Evolutionary conservation across 495 filamentous ascomycete genomes (phyloP).

Genomic region (Penicillium coprophilum): DNA sequence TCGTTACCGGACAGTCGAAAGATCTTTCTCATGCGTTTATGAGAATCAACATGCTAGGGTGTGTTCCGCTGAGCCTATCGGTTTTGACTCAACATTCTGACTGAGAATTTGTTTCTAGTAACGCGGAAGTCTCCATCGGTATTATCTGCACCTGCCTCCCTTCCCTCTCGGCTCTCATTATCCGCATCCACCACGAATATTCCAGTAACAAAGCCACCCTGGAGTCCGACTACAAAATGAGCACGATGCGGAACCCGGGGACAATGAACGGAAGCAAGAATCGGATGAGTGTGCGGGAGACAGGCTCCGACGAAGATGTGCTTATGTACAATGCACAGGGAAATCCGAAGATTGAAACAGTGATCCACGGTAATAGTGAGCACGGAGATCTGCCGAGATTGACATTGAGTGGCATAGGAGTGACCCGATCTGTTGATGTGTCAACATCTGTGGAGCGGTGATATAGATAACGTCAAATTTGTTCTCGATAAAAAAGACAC

Average conservation of each 20-base stretch:
- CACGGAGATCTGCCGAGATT: neutral
- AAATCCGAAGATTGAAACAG: slow-evolving; percentile 27
- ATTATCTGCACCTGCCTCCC: slow-evolving; percentile 44
- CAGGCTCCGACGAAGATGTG: slow-evolving; percentile 26
- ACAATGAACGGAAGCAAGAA: slow-evolving; percentile 11
- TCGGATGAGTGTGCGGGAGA: slow-evolving; percentile 18
- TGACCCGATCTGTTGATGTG: slow-evolving; percentile 32
- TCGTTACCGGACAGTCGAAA: slow-evolving; percentile 23
- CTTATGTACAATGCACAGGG: slow-evolving; percentile 29
- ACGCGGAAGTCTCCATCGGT: slow-evolving; percentile 41
- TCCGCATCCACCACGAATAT: slow-evolving; percentile 22
- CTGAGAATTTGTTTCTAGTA: slow-evolving; percentile 17
- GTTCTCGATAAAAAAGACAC: neutral
- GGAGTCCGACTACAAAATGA: slow-evolving; percentile 21
- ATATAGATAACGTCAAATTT: neutral
- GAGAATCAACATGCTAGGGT: slow-evolving; percentile 40
- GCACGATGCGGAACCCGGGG: slow-evolving; percentile 19
- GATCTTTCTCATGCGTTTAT: slow-evolving; percentile 40
- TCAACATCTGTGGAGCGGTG: slow-evolving; percentile 20
- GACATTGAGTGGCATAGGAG: slow-evolving; percentile 16
- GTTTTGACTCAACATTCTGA: neutral
- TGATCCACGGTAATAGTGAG: slow-evolving; percentile 17
- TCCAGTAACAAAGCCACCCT: slow-evolving; percentile 21
- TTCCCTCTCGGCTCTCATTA: slow-evolving; percentile 32
- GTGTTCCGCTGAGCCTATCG: slow-evolving; percentile 2